Evolutionary conservation across 768 basidiomycete genomes (phyloP), one percentile per base, ranked within the genome.

Genomic region (Pleurotus tuber-regium): DNA sequence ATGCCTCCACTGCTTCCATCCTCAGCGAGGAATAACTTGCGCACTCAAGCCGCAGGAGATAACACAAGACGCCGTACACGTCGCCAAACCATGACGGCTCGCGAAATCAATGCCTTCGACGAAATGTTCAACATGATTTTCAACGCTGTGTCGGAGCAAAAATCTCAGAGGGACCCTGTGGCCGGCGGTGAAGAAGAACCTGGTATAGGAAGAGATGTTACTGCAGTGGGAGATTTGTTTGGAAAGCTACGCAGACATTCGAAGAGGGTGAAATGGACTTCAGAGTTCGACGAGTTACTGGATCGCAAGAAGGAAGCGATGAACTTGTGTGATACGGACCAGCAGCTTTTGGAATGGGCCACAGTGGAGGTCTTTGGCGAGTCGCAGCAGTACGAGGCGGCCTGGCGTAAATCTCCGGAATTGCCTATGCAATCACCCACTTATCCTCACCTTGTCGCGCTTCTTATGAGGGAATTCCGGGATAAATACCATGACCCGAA

Each of bases 401-500:
- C 71, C 12, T 77, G 77, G 1, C 70, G 67, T 30, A 61, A 65
- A 30, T 72, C 24, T 16, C 31, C 47, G 39, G 60, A 63, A 16
- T 49, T 68, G 35, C 74, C 71, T 1, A 65, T 71, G 42, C 86
- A 85, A 54, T 79, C 83, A 7, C 74, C 79, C 0, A 74, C 80
- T 16, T 96, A 95, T 61, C 83, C 91, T 0, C 77, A 84, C 55
- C 70, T 93, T 28, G 75, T 97, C 51, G 84, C 88, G 4, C 75
- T 79, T 40, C 80, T 94, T 50, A 92, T 97, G 80, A 74, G 74
- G 23, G 75, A 80, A 9, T 87, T 94, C 63, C 82, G 94, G 19
- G 86, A 85, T 59, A 86, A 82, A 44, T 93, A 88, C 66, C 66
- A 67, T 14, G 85, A 93, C 54, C 92, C 94, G 1, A 78, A 92